Evolutionary conservation across 176 grass and related monocot species (phyloP), one percentile per base, ranked within the genome.

Genomic region (Otatea glauca): DNA sequence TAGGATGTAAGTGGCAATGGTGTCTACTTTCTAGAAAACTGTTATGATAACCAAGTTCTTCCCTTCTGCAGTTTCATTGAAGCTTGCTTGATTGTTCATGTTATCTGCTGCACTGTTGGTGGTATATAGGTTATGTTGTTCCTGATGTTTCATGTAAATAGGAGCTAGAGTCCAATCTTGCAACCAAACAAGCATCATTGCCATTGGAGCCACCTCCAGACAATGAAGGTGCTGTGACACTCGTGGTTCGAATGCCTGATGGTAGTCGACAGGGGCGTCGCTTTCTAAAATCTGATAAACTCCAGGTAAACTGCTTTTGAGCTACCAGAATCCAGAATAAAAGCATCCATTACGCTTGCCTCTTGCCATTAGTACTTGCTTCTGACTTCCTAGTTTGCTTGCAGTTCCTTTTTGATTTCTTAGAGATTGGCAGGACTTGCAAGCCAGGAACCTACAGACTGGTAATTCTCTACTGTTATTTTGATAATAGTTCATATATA

Each of bases 351-450:
- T 79, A 11, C 2, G 43, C 37, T 65, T 34, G 23, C 60, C 42
- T 79, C 20, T 74, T 79, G 47, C 12, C 65, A 72, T 54, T 90
- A 29, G 1, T 78, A 47, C 47, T 54, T 55, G 38, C 2, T 70
- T 84, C 65, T 81, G 59, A 77, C 39, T 84, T 78, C 34, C 61
- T 72, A 55, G 24, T 80, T 81, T 94, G 15, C 60, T 73, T 79
- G 88, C 93, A 99, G 96, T 86, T 83, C 61, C 88, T 99, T 89
- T 96, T 96, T 86, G 81, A 99, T 94, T 99, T 94, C 61, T 88
- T 99, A 45, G 96, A 99, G 49, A 32, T 94, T 76, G 91, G 91
- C 51, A 90, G 81, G 81, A 91, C 84, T 62, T 91, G 86, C 76
- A 99, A 86, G 81, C 91, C 96, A 88, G 93, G 90, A 65, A 90